Conservation (phyloP, 2,329 filamentous ascomycete species). For the Dothistroma pini region DNA sequence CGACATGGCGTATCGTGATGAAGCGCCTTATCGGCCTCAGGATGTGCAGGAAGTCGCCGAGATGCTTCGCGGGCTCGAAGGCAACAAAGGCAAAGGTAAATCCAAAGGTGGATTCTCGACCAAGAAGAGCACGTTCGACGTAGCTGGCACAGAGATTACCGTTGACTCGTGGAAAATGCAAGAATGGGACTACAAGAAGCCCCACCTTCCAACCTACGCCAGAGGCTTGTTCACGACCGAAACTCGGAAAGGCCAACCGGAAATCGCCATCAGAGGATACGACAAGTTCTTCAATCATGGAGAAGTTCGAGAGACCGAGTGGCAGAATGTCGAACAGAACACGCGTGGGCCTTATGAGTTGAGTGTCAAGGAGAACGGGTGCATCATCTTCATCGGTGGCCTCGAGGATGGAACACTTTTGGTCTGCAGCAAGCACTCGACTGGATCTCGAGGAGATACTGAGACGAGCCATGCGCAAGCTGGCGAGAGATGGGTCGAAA, state of each 20-base stretch:
- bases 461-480: constrained; percentile 77
- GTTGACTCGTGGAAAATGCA: constrained; percentile 92
- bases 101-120: constrained; percentile 60
- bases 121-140: constrained; percentile 74
- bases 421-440: constrained; percentile 99
- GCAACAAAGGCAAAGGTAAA: constrained; percentile 50
- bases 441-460: constrained; percentile 68
- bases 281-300: constrained; percentile 98
- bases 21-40: constrained; percentile 64
- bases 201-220: constrained; percentile 82
- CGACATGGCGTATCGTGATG: constrained; percentile 51
- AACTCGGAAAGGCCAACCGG: constrained; percentile 59
- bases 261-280: constrained; percentile 87
- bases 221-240: constrained; percentile 88
- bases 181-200: constrained; percentile 94
- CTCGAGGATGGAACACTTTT: constrained; percentile 84
- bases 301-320: constrained; percentile 77
- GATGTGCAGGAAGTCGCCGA: constrained; percentile 63
- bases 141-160: constrained; percentile 62
- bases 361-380: constrained; percentile 98
- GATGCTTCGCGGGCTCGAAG: constrained; percentile 63
- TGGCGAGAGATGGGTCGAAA: constrained; percentile 77
- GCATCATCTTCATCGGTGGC: constrained; percentile 95
- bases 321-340: constrained; percentile 69
- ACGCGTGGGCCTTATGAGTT: constrained; percentile 90